These are phyloP conservation scores for Penicillium sumatraense DNA, from an alignment of 2,329 filamentous ascomycete species.

Conservation along the genomic window DNA sequence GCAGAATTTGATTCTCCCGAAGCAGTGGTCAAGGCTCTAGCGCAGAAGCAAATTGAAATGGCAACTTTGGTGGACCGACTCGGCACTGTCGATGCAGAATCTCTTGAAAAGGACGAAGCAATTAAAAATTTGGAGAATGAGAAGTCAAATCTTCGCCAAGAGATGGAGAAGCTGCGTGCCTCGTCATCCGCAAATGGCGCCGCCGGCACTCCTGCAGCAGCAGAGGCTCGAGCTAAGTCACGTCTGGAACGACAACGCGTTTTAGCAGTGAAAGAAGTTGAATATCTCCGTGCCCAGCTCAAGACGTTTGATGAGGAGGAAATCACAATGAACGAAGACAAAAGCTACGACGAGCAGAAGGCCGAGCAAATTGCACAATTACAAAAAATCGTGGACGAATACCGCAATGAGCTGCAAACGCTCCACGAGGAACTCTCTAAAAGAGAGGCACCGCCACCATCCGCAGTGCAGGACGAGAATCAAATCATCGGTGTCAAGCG, in stretches of 20 bases:
- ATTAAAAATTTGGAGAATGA: conserved; percentile 75
- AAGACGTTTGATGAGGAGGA: conserved; percentile 89
- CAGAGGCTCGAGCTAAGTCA: conserved; percentile 69
- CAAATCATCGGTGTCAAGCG: conserved; percentile 65
- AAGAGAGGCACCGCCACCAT: conserved; percentile 56
- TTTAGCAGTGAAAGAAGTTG: conserved; percentile 87
- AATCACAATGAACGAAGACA: conserved; percentile 75
- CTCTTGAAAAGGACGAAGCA: conserved; percentile 74
- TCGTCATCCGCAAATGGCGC: conserved; percentile 36
- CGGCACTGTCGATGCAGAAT: conserved; percentile 77
- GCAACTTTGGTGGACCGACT: conserved; percentile 80
- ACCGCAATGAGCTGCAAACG: conserved; percentile 77
- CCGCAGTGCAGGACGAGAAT: conserved; percentile 36
- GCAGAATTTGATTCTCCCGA: conserved; percentile 86
- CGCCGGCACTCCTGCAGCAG: conserved; percentile 47
- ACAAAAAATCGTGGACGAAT: conserved; percentile 83
- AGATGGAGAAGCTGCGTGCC: conserved; percentile 72
- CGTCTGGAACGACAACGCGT: conserved; percentile 84
- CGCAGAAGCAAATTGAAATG: conserved; percentile 79
- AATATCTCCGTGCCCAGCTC: conserved; percentile 89
- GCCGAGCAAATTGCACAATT: conserved; percentile 76
- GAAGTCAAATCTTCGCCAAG: conserved; percentile 64
- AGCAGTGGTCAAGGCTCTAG: conserved; percentile 79
- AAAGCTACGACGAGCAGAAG: conserved; percentile 76
- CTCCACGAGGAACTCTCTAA: conserved; percentile 76